These are phyloP conservation scores for Fusarium hainanense DNA, from an alignment of 2,329 filamentous ascomycete genomes.

Conservation along the genomic window DNA sequence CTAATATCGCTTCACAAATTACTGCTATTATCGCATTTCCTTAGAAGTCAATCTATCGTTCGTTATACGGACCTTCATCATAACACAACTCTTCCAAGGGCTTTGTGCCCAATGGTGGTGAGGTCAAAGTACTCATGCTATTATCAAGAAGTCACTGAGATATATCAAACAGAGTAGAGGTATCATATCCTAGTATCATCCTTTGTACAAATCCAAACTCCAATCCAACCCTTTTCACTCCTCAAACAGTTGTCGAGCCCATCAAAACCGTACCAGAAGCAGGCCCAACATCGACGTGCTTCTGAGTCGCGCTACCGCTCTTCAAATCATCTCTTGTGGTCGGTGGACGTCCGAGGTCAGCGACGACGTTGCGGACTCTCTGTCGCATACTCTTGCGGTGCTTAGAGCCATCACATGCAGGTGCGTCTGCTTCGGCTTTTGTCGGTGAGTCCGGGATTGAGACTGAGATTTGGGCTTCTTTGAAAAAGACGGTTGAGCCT, in stretches of 20 bases:
- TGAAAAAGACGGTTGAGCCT: conserved; percentile 47
- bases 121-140: neutral
- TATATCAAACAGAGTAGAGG: neutral
- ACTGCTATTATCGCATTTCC: neutral
- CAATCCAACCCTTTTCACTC: neutral
- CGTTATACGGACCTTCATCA: neutral
- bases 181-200: neutral
- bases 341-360: conserved; percentile 50
- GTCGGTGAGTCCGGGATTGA: conserved; percentile 8
- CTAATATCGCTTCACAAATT: neutral
- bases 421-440: conserved; percentile 10
- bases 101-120: neutral
- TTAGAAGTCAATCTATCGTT: neutral
- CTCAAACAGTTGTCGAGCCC: conserved; percentile 38
- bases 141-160: neutral
- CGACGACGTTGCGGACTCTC: conserved; percentile 50
- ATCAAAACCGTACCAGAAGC: conserved; percentile 41
- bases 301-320: conserved; percentile 47
- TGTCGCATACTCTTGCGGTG: conserved; percentile 47
- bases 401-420: conserved; percentile 6
- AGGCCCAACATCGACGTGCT: conserved; percentile 46
- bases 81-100: neutral
- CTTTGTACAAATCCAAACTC: neutral
- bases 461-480: conserved; percentile 35
- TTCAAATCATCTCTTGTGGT: conserved; percentile 49